Base-by-base conservation (phyloP, 805 yeast species). In the Wickerhamiella brachini region DNA sequence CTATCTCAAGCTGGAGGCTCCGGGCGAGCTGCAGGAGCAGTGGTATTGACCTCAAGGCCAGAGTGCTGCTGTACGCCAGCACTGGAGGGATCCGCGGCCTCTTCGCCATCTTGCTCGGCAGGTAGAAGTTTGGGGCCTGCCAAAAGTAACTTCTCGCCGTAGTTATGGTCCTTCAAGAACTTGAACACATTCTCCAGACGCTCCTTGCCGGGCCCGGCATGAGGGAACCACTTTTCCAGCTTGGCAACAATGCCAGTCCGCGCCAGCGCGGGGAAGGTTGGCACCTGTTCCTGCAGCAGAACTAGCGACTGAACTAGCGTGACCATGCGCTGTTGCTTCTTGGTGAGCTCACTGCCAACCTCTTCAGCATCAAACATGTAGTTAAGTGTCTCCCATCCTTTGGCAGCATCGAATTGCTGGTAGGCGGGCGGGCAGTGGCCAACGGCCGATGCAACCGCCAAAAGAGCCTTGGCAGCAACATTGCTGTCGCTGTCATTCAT, bases 401-500 rank as follows among this genome's bases (percentile, higher is more conserved):
- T 64, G 4, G 65, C 57, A 29, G 69, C 63, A 42, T 70, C 76
- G 59, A 93, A 90, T 54, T 70, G 62, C 4, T 69, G 66, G 52
- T 78, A 79, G 2, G 80, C 82, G 0, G 67, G 68, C 24, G 68
- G 66, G 61, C 79, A 81, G 67, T 90, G 89, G 61, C 95, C 78
- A 6, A 87, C 66, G 13, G 81, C 70, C 41, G 82, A 79, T 0
- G 94, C 77, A 17, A 90, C 66, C 0, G 97, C 95, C 62, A 84
- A 85, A 24, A 88, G 62, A 0, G 86, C 80, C 63, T 89, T 89
- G 34, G 76, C 65, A 49, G 75, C 70, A 24, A 79, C 75, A 2
- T 59, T 66, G 50, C 49, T 52, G 23, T 63, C 56, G 1, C 46
- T 41, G 38, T 63, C 68, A 9, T 51, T 46, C 18, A 54, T 49